These are phyloP conservation scores for Cylindricascospora bacillispora DNA, from an alignment of 1,139 yeast genomes.

Conservation along the genomic window DNA sequence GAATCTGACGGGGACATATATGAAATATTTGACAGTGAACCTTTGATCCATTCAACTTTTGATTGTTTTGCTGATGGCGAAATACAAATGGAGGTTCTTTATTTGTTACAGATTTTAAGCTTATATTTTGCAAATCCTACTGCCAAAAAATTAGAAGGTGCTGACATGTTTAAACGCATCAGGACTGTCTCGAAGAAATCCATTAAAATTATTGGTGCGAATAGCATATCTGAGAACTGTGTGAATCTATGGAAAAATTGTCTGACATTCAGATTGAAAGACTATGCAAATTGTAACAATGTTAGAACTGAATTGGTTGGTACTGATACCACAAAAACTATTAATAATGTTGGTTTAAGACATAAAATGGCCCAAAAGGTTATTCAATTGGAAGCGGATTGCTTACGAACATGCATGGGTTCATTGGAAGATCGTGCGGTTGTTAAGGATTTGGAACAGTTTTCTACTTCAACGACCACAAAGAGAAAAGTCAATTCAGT, in stretches of 20 bases:
- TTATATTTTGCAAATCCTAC: conserved; percentile 12
- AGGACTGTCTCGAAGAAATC: conserved; percentile 23
- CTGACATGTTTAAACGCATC: conserved; percentile 6
- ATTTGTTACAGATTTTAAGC: conserved; percentile 37
- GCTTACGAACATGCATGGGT: conserved; percentile 34
- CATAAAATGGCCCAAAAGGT: conserved; percentile 42
- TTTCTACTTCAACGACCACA: no score
- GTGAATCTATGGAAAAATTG: conserved; percentile 16
- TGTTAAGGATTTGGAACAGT: no score
- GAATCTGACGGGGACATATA: conserved; percentile 26
- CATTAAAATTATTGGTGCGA: conserved; percentile 23
- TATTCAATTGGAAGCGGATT: conserved; percentile 38
- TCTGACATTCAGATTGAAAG: conserved; percentile 17
- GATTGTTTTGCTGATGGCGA: conserved; percentile 50
- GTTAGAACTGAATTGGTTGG: conserved; percentile 10
- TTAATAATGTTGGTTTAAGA: conserved; percentile 14
- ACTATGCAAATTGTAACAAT: conserved; percentile 16
- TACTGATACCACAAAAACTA: no score
- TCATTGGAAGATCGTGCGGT: no score
- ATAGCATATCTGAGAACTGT: conserved; percentile 20
- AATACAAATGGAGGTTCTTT: conserved; percentile 41
- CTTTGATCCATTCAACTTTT: conserved; percentile 44
- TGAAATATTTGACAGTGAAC: conserved; percentile 35
- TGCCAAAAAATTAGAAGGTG: conserved; percentile 3
- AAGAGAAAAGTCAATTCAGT: no score